phyloP scores from a whole-genome alignment of 352 stramenopile species.

The Phytophthora syringae region DNA sequence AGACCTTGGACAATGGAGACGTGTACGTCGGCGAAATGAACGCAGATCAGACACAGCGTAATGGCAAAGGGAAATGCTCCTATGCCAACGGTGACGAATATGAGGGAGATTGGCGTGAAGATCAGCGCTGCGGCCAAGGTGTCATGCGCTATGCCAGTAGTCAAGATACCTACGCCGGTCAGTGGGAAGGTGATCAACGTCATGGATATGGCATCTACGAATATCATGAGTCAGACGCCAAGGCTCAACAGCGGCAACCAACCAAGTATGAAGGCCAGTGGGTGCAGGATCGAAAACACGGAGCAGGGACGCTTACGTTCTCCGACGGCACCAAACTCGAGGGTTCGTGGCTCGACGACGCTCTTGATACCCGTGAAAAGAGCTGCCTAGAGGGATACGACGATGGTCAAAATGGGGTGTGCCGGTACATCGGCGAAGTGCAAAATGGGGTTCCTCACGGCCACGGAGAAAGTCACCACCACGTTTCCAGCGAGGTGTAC shows the following conservation, averaged over 20 bases:
- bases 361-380: conserved; percentile 12
- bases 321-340: conserved; percentile 54
- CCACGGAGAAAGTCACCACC: conserved; percentile 55
- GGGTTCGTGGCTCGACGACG: conserved; percentile 43
- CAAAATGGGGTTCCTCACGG: conserved; percentile 55
- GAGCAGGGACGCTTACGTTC: conserved; percentile 69
- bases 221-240: conserved; percentile 6
- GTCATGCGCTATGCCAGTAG: conserved; percentile 54
- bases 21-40: conserved; percentile 79
- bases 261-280: conserved; percentile 83
- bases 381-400: conserved; percentile 57
- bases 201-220: conserved; percentile 65
- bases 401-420: conserved; percentile 48
- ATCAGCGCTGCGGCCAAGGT: conserved; percentile 55
- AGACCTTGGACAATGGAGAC: conserved; percentile 61
- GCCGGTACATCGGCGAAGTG: conserved; percentile 59
- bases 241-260: conserved; percentile 15
- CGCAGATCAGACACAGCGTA: conserved; percentile 35
- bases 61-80: conserved; percentile 70
- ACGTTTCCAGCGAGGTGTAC: conserved; percentile 52
- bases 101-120: conserved; percentile 71
- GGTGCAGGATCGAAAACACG: conserved; percentile 58
- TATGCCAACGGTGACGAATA: conserved; percentile 65
- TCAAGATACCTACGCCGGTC: conserved; percentile 56
- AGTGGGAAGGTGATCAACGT: conserved; percentile 54